A percentile compares a stretch with the other conserved stretches of the same genome.
phyloP scores from a whole-genome alignment of 1,284 basidiomycete species.

The Moesziomyces sp. region DNA sequence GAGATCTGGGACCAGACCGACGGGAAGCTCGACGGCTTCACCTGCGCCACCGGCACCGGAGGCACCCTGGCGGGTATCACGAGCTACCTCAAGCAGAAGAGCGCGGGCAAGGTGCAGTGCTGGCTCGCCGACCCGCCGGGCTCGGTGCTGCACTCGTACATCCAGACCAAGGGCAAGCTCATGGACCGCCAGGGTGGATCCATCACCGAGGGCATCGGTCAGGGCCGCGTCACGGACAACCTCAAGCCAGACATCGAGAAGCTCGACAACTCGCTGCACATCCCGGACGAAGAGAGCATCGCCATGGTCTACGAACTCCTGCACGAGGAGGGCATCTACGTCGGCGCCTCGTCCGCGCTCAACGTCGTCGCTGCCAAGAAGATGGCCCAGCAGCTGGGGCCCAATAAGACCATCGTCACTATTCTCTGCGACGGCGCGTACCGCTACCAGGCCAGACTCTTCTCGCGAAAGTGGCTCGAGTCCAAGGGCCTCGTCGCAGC shows the following conservation, averaged over 20 bases:
- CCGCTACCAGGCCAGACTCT: slow-evolving; percentile 93
- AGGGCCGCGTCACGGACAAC: slow-evolving; percentile 96
- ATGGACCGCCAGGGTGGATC: slow-evolving; percentile 82
- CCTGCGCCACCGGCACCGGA: slow-evolving; percentile 93
- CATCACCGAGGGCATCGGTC: slow-evolving; percentile 98
- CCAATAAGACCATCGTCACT: slow-evolving; percentile 84
- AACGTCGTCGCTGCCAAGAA: slow-evolving; percentile 94
- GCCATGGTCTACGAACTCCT: slow-evolving; percentile 92
- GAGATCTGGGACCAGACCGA: slow-evolving; percentile 94
- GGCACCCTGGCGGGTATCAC: slow-evolving; percentile 93
- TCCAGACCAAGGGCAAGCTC: slow-evolving; percentile 80
- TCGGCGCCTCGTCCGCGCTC: slow-evolving; percentile 94
- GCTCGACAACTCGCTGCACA: slow-evolving; percentile 83
- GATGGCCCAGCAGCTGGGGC: slow-evolving; percentile 84
- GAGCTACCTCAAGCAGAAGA: slow-evolving; percentile 85
- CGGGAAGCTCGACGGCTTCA: slow-evolving; percentile 86
- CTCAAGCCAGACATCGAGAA: slow-evolving; percentile 81
- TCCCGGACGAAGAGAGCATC: slow-evolving; percentile 90
- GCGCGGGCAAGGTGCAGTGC: slow-evolving; percentile 81
- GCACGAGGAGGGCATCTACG: slow-evolving; percentile 91
- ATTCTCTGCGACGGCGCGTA: slow-evolving; percentile 95
- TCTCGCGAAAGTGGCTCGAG: slow-evolving; percentile 93
- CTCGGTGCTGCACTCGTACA: slow-evolving; percentile 86
- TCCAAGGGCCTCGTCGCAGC: slow-evolving; percentile 81
- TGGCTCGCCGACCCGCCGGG: slow-evolving; percentile 98